Evolutionary conservation across 2,329 filamentous ascomycete genomes (phyloP), one percentile per base, ranked within the genome.

Genomic region (Ustilaginoidea virens): DNA sequence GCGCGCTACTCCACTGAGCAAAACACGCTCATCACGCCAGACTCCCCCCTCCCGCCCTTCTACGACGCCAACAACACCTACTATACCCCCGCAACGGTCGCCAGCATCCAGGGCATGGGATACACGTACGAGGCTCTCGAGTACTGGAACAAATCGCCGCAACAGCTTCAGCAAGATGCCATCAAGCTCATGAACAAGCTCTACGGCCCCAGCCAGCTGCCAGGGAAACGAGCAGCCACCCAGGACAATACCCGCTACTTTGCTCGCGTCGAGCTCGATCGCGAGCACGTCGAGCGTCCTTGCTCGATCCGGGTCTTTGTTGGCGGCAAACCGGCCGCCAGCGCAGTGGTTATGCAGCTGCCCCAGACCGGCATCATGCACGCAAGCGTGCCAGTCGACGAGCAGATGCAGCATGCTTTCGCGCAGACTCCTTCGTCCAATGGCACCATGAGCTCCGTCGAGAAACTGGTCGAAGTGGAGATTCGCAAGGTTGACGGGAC

Each of bases 1-100:
- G n/a, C n/a, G n/a, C n/a, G n/a, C n/a, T n/a, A n/a, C n/a, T n/a
- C n/a, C n/a, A n/a, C n/a, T n/a, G n/a, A n/a, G n/a, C n/a, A n/a
- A n/a, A n/a, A n/a, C n/a, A n/a, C n/a, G n/a, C 41, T 31, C 16
- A 53, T 66, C 32, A 58, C 52, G 0, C 50, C 57, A n/a, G 43
- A 52, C 30, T 60, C 54, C 17, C 57, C 60, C 2, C 52, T 71
- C 5, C 53, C 57, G 36, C 66, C 66, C 4, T 72, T 73, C 42
- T 61, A 55, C 43, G 46, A 51, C 21, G 36, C 42, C 14, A 42
- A 46, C 21, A 48, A 46, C 14, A 34, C 36, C 14, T 56, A 61
- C 38, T 56, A 65, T 45, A 68, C 59, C 8, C 58, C 47, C 5
- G 38, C 40, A 4, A 46, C 45, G 8, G 44, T 57, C 18, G 34